Base-by-base conservation (phyloP, 1,284 basidiomycete genomes). In the Heliocybe sulcata region DNA sequence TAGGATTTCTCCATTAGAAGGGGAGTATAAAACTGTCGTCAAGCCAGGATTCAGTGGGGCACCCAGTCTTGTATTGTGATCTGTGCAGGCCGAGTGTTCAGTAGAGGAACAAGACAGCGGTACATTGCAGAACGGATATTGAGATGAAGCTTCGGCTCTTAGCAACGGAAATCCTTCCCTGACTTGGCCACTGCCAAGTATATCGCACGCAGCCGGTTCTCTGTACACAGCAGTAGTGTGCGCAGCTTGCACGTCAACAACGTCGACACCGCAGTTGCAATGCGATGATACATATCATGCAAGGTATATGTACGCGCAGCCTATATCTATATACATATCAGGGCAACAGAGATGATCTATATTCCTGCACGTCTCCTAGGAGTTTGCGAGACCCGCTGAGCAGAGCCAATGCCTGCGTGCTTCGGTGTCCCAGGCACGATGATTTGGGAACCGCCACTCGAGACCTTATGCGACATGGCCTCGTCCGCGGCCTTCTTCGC, bases 381-480 rank as follows among this genome's bases (percentile, higher is more conserved):
- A 27, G 86, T 88, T 64, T 84, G 83, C 2, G 75, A 74, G 4
- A 83, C 74, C 45, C 84, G 72, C 31, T 81, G 66, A 51, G 87
- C 82, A 19, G 85, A 79, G 12, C 87, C 87, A 61, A 83, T 80
- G 16, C 88, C 81, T 26, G 82, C 77, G 65, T 90, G 84, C 59
- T 87, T 76, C 2, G 91, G 90, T 6, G 92, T 94, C 14, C 87
- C 87, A 27, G 88, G 83, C 2, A 92, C 84, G 52, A 89, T 86
- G 45, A 93, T 83, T 65, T 83, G 83, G 4, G 89, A 75, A 53
- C 72, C 77, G 45, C 80, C 78, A 20, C 74, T 75, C 0, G 83
- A 71, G 0, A 81, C 79, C 62, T 87, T 81, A 47, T 76, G 74
- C 0, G 79, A 77, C 56, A 85, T 67, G 19, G 79, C 84, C 60